phyloP scores from a whole-genome alignment of 805 yeast genomes.

The Clavispora asparagi region DNA sequence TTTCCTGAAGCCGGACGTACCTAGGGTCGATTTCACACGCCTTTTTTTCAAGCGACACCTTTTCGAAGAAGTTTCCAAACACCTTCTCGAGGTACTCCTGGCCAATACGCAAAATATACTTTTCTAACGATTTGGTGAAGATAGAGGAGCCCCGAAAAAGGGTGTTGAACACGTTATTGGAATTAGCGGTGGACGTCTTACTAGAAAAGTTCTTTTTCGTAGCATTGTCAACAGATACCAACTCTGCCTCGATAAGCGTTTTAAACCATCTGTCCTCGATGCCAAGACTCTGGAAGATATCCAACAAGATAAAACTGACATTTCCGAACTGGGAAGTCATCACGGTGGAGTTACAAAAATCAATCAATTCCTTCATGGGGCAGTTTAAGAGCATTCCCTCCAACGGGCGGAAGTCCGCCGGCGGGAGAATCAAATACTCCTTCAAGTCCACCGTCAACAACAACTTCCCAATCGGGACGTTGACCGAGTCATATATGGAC shows the following conservation, averaged over 20 bases:
- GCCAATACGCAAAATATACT: conserved; percentile 71
- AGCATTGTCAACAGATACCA: conserved; percentile 42
- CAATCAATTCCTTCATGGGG: conserved; percentile 48
- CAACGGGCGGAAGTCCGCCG: conserved; percentile 53
- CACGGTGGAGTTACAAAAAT: conserved; percentile 38
- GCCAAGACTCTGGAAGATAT: conserved; percentile 67
- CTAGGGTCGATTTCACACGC: conserved; percentile 80
- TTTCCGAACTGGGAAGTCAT: conserved; percentile 45
- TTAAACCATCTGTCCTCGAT: conserved; percentile 71
- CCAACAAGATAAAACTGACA: conserved; percentile 56
- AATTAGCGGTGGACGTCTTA: conserved; percentile 9
- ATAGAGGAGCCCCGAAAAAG: conserved; percentile 83
- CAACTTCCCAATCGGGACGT: conserved; percentile 52
- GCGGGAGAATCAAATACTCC: conserved; percentile 57
- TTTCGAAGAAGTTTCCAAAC: conserved; percentile 62
- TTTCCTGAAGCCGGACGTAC: conserved; percentile 38
- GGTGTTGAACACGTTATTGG: conserved; percentile 49
- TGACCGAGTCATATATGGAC: conserved; percentile 38
- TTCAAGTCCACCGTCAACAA: conserved; percentile 45
- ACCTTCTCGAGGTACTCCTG: conserved; percentile 70
- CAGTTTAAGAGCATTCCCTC: conserved; percentile 55
- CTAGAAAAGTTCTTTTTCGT: conserved; percentile 39
- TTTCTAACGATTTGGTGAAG: conserved; percentile 75
- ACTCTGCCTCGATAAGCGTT: conserved; percentile 62
- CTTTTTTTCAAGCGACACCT: conserved; percentile 45